Percentiles rank a stretch among this genome's conserved stretches.
phyloP scores from a whole-genome alignment of 345 rosid species.

The Linum lewisii region DNA sequence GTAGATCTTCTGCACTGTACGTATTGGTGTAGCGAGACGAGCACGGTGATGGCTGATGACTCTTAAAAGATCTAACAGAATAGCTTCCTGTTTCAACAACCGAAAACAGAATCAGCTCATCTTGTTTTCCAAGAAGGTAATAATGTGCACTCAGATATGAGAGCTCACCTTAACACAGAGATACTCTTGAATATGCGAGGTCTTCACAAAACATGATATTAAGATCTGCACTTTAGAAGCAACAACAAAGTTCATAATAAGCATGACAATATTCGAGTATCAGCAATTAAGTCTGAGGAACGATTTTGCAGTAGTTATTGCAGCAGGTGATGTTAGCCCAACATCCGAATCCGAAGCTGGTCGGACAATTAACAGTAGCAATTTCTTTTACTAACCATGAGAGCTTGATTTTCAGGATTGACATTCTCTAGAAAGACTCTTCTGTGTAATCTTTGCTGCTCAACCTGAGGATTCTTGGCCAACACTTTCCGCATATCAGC shows the following conservation, averaged over 20 bases:
- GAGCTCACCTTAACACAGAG: not conserved
- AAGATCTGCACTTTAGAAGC: not conserved
- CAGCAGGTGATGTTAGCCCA: no score
- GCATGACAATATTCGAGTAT: not conserved
- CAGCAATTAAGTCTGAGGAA: not conserved
- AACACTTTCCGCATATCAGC: conserved; percentile 86
- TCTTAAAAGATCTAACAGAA: conserved; percentile 21
- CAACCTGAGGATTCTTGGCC: conserved; percentile 84
- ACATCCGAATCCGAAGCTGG: no score
- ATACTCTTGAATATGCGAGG: conserved; percentile 1
- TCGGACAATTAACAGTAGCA: no score
- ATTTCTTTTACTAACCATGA: conserved; percentile 57
- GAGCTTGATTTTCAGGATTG: conserved; percentile 69
- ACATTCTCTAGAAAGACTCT: conserved; percentile 70
- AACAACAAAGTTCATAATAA: not conserved
- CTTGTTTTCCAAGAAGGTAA: no score
- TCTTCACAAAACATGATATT: not conserved
- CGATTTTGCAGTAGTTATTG: not conserved
- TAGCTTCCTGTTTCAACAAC: conserved; percentile 18
- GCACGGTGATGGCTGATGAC: conserved; percentile 29
- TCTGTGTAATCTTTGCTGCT: conserved; percentile 77
- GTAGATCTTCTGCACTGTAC: conserved; percentile 19
- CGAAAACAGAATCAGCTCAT: no score
- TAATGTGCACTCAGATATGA: not conserved
- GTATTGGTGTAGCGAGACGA: conserved; percentile 23